Evolutionary conservation across 2,329 filamentous ascomycete genomes (phyloP).

Genomic region (Neurospora sp.): DNA sequence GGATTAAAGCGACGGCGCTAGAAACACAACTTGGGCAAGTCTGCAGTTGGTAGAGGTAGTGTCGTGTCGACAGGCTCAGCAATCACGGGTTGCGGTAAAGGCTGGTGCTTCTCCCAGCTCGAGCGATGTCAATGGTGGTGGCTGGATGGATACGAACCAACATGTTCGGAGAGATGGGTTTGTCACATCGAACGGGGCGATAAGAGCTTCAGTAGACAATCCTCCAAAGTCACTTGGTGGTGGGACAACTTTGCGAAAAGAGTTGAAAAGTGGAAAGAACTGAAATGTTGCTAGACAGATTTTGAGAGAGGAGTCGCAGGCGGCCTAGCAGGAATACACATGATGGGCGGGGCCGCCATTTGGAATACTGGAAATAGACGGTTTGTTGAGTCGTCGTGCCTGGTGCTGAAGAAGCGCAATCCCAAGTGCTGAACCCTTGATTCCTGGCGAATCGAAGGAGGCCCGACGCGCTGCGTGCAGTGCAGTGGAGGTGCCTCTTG

Average conservation of each 20-base stretch:
- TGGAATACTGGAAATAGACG: not conserved
- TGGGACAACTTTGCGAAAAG: not conserved
- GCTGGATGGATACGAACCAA: constrained; percentile 15
- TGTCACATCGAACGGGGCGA: constrained; percentile 13
- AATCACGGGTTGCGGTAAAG: constrained; percentile 11
- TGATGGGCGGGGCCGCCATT: not conserved
- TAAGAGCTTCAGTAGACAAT: not conserved
- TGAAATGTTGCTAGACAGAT: not conserved
- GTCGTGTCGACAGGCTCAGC: not conserved
- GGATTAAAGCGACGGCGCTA: not conserved
- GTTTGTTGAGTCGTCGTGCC: not conserved
- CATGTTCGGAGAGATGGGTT: constrained; percentile 16
- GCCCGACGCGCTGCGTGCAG: not conserved
- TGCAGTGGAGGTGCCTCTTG: not conserved
- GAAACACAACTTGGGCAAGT: not conserved
- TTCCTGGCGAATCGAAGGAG: not conserved
- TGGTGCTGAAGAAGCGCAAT: not conserved
- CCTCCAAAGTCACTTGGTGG: not conserved
- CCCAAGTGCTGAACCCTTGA: not conserved
- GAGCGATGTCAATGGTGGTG: constrained; percentile 18
- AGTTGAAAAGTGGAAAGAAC: not conserved
- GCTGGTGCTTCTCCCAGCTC: constrained; percentile 15
- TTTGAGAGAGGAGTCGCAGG: not conserved
- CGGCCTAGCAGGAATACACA: not conserved
- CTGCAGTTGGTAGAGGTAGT: not conserved